A percentile compares a stretch with the other conserved stretches of the same genome.
phyloP scores from a whole-genome alignment of 352 stramenopile genomes.

The Phytophthora brassicae region DNA sequence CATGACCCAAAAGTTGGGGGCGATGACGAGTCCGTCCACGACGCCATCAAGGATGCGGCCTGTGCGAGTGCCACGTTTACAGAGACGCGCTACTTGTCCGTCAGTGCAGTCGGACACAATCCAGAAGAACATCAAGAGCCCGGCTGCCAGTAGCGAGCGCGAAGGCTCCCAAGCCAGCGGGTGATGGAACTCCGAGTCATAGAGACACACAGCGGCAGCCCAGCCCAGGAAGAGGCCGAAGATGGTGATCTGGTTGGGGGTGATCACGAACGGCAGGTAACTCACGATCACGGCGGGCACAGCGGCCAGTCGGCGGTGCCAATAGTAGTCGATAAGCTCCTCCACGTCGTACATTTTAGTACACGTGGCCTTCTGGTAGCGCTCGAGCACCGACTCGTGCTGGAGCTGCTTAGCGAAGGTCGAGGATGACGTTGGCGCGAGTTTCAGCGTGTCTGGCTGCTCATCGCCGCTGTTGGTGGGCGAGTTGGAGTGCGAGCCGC shows the following conservation, averaged over 20 bases:
- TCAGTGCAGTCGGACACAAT: constrained; percentile 88
- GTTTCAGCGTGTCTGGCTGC: constrained; percentile 29
- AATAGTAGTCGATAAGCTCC: constrained; percentile 85
- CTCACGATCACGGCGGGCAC: constrained; percentile 76
- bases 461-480: constrained; percentile 42
- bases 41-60: constrained; percentile 80
- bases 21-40: constrained; percentile 75
- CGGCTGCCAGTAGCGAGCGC: constrained; percentile 53
- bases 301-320: constrained; percentile 74
- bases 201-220: constrained; percentile 66
- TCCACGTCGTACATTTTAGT: constrained; percentile 90
- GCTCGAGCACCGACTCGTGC: constrained; percentile 52
- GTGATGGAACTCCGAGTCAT: constrained; percentile 81
- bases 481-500: constrained; percentile 40
- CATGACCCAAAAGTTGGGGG: constrained; percentile 71
- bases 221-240: constrained; percentile 75
- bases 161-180: constrained; percentile 62
- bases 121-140: constrained; percentile 76
- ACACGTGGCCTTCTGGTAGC: constrained; percentile 68
- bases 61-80: constrained; percentile 79
- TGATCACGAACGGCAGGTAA: constrained; percentile 84
- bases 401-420: constrained; percentile 29
- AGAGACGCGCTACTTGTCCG: constrained; percentile 79
- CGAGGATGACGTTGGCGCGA: constrained; percentile 25
- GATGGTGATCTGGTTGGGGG: constrained; percentile 86